A percentile compares a stretch with the other conserved stretches of the same genome.
Conservation (phyloP, 768 basidiomycete species). For the Amanita jacksonii region DNA sequence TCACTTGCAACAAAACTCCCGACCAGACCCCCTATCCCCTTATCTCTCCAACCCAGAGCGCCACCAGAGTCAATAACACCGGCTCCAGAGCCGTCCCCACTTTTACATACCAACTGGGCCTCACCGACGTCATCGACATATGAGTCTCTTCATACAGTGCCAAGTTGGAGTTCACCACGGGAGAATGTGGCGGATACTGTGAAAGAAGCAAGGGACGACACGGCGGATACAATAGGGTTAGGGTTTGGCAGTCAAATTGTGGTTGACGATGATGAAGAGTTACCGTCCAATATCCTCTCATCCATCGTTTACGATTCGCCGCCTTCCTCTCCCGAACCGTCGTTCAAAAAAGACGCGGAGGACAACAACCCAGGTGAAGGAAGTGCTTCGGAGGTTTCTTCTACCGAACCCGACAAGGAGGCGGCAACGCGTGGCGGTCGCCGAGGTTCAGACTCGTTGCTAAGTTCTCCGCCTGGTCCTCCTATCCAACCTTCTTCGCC, state of each 20-base stretch:
- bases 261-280: conserved; percentile 37
- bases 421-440: too few relatives aligned
- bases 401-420: too few relatives aligned
- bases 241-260: conserved; percentile 28
- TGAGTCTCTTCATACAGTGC: conserved; percentile 5
- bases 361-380: conserved; percentile 15
- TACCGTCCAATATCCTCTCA: conserved; percentile 18
- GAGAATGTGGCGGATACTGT: too few relatives aligned
- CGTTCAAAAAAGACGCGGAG: conserved; percentile 10
- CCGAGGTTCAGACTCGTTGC: too few relatives aligned
- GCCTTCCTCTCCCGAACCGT: conserved; percentile 18
- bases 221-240: conserved; percentile 3
- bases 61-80: conserved; percentile 15
- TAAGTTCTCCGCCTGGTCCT: background rate
- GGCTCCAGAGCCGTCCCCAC: conserved; percentile 24
- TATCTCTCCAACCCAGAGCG: background rate
- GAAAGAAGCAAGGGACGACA: conserved; percentile 4
- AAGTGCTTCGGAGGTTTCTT: conserved; percentile 18
- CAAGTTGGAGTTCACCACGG: too few relatives aligned
- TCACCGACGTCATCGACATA: conserved; percentile 23
- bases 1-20: conserved; percentile 1
- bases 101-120: conserved; percentile 32
- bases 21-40: conserved; percentile 8
- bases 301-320: conserved; percentile 10
- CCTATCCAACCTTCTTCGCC: background rate